Evolutionary conservation across 78 protist genomes (phyloP).

Genomic region (Chrysochromulina parva): DNA sequence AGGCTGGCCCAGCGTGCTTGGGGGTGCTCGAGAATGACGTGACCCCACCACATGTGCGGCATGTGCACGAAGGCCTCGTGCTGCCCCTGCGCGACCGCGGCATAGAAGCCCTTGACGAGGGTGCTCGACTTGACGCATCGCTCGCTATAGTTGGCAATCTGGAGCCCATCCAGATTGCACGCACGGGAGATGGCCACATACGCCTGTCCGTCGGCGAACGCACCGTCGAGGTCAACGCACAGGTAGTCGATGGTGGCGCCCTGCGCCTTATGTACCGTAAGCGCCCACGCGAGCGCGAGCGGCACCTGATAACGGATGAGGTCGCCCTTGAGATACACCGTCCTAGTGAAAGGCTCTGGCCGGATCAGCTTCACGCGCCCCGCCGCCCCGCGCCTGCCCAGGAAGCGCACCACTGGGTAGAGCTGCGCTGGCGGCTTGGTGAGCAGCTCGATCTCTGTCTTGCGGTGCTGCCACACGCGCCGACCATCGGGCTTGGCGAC

Average conservation of each 20-base stretch:
- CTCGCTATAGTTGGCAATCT: background rate
- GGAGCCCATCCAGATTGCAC: slow-evolving; percentile 50
- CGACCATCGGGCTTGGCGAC: background rate
- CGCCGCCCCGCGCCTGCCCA: background rate
- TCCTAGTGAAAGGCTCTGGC: background rate
- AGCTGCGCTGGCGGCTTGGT: background rate
- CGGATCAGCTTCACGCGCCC: background rate
- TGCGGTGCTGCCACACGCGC: too few species aligned
- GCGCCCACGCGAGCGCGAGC: slow-evolving; percentile 89
- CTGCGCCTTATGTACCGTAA: slow-evolving; percentile 89
- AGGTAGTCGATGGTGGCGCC: slow-evolving; percentile 85
- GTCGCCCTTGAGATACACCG: background rate
- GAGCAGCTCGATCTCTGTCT: too few species aligned
- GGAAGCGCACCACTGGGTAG: slow-evolving; percentile 26
- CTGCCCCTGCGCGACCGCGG: background rate
- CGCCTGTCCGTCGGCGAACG: slow-evolving; percentile 85
- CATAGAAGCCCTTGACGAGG: slow-evolving; percentile 21
- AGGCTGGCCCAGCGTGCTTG: background rate
- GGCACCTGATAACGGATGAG: slow-evolving; percentile 78
- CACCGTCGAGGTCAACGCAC: slow-evolving; percentile 51
- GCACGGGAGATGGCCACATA: slow-evolving; percentile 91
- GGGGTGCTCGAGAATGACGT: background rate
- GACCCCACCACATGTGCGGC: slow-evolving; percentile 14
- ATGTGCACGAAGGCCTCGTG: background rate
- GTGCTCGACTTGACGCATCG: background rate